Conservation (phyloP, 163 green algal genomes). For the Prototheca wickerhamii region DNA sequence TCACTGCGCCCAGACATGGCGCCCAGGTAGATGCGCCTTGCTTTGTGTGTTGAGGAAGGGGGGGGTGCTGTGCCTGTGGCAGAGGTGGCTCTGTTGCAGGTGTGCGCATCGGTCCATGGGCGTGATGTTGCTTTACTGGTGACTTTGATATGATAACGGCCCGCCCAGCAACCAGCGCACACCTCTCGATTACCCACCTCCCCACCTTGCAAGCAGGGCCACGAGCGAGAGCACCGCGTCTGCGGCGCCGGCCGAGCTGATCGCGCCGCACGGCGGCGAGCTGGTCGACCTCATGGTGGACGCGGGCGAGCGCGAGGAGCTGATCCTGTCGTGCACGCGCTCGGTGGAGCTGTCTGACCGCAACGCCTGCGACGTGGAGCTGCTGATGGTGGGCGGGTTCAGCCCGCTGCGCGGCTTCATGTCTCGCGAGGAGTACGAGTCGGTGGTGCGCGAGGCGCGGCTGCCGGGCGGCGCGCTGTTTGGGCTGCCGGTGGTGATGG, state of each 20-base stretch:
- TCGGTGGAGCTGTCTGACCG: constrained; percentile 81
- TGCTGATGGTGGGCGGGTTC: constrained; percentile 86
- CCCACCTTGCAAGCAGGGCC: background rate
- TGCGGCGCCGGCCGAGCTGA: constrained; percentile 9
- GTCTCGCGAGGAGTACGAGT: constrained; percentile 79
- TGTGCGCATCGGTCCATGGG: too few species aligned
- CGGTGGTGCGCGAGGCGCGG: constrained; percentile 77
- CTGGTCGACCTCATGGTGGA: constrained; percentile 81
- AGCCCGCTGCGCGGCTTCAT: constrained; percentile 91
- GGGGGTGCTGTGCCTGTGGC: too few species aligned
- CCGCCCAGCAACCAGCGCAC: background rate
- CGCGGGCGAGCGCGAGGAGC: constrained; percentile 42
- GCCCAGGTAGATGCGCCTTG: too few species aligned
- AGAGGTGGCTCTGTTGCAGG: too few species aligned
- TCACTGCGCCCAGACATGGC: too few species aligned
- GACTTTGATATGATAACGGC: background rate
- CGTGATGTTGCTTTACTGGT: too few species aligned
- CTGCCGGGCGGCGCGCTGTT: constrained; percentile 65
- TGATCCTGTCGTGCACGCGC: constrained; percentile 53
- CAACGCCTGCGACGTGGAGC: constrained; percentile 95
- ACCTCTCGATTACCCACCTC: constrained; percentile 2
- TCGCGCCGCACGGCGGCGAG: constrained; percentile 72
- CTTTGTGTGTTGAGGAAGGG: too few species aligned
- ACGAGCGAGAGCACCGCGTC: background rate
- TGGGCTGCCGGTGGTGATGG: constrained; percentile 91